A percentile compares a stretch with the other conserved stretches of the same genome.
These are phyloP conservation scores for Geranium incanum DNA, from an alignment of 441 rosid genomes.

Conservation along the genomic window DNA sequence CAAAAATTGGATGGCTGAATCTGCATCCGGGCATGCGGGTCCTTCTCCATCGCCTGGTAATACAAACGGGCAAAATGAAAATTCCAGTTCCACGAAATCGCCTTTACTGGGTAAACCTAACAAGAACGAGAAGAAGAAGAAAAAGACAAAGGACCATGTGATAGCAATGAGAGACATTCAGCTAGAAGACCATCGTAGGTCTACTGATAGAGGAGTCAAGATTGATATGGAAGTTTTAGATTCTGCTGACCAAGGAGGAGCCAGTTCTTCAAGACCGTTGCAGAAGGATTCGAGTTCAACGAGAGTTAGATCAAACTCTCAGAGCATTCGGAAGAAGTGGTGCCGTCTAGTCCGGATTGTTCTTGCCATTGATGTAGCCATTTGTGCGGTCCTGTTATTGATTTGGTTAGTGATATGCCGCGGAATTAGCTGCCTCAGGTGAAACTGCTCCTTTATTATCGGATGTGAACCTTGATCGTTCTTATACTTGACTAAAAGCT, in stretches of 20 bases:
- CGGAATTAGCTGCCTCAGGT: slow-evolving; percentile 48
- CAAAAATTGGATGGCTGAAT: slow-evolving; percentile 32
- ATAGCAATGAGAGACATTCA: slow-evolving; percentile 49
- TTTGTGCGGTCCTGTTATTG: slow-evolving; percentile 49
- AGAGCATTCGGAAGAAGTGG: slow-evolving; percentile 57
- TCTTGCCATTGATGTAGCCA: slow-evolving; percentile 66
- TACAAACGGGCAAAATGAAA: slow-evolving; percentile 38
- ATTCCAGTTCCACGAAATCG: slow-evolving; percentile 51
- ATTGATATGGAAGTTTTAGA: slow-evolving; percentile 34
- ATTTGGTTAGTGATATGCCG: slow-evolving; percentile 64
- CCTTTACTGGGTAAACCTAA: slow-evolving; percentile 54
- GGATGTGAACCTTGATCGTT: not conserved
- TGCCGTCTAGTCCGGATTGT: slow-evolving; percentile 59
- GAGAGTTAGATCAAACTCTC: slow-evolving; percentile 52
- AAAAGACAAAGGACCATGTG: slow-evolving; percentile 43
- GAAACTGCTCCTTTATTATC: slow-evolving; percentile 3
- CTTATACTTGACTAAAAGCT: not conserved
- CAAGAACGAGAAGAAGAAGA: slow-evolving; percentile 63
- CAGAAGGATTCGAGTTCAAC: slow-evolving; percentile 57
- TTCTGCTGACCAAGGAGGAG: slow-evolving; percentile 33
- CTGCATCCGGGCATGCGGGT: slow-evolving; percentile 29
- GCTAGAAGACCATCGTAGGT: slow-evolving; percentile 49
- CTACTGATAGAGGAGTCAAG: slow-evolving; percentile 48
- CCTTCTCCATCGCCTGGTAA: slow-evolving; percentile 43
- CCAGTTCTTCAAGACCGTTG: slow-evolving; percentile 37